These are phyloP conservation scores for Albizia julibrissin DNA, from an alignment of 306 rosid species.

Conservation along the genomic window DNA sequence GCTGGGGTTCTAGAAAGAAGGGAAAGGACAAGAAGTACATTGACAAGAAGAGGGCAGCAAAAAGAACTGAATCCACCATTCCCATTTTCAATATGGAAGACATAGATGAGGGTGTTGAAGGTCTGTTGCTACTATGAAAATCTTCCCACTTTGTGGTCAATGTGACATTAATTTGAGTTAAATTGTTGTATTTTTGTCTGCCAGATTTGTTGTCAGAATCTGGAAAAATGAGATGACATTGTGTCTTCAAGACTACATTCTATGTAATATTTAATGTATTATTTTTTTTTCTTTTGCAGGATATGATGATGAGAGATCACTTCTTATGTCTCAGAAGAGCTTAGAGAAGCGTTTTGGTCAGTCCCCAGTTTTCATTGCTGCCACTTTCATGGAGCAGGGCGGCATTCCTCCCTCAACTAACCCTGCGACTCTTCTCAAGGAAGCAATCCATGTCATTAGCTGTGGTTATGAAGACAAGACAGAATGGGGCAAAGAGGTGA, in stretches of 20 bases:
- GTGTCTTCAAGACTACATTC: background rate
- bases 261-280: background rate
- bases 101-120: conserved; percentile 99
- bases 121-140: conserved; percentile 46
- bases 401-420: conserved; percentile 98
- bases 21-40: conserved; percentile 74
- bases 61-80: conserved; percentile 92
- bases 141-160: background rate
- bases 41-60: conserved; percentile 85
- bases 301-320: conserved; percentile 94
- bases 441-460: conserved; percentile 98
- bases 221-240: conserved; percentile 17
- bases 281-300: conserved; percentile 35
- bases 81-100: conserved; percentile 99
- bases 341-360: conserved; percentile 99
- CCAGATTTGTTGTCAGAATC: background rate
- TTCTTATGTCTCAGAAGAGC: conserved; percentile 97
- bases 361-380: conserved; percentile 97
- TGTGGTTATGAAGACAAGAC: conserved; percentile 99
- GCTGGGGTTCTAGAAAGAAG: conserved; percentile 98
- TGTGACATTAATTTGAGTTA: background rate
- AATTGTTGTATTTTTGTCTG: background rate
- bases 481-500: conserved; percentile 99
- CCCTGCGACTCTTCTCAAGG: conserved; percentile 97
- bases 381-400: conserved; percentile 97